Base-by-base conservation (phyloP, 768 basidiomycete species). In the Cantharellus cinnabarinus region DNA sequence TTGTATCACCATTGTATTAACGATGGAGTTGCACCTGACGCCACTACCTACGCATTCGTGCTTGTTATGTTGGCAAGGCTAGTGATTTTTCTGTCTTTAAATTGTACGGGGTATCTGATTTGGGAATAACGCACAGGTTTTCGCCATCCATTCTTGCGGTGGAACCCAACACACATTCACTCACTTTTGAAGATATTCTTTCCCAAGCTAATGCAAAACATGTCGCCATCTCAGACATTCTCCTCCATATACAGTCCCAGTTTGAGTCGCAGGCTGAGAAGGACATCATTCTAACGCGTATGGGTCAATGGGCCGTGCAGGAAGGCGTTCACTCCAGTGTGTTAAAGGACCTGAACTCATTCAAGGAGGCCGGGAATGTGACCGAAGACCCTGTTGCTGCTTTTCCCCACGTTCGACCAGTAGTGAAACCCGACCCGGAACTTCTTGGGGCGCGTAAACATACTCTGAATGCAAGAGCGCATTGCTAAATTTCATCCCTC, bases 31-130 rank as follows among this genome's bases (percentile, higher is more conserved):
- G 61, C 63, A 0, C 81, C 86, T 0, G 77, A 75, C 39, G 61
- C 78, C 1, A 68, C 73, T 52, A 82, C 85, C 4, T 89, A 84
- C 70, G 81, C 84, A 10, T 67, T 78, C 15, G 81, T 86, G 77
- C 72, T 89, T 7, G 69, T 78, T 40, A 72, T 77, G 1, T 77
- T 77, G 68, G 67, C 75, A 48, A 73, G 79, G 79, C 80, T 61
- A 61, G 75, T 65, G 44, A 14, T 3, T 59, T 5, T 29, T n/a
- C 41, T 37, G 41, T 42, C 42, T 57, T 44, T 60, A 54, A 57
- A 60, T 35, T 60, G 51, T 29, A 29, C 20, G 20, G 20, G 20
- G 20, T 29, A 29, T 29, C 20, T 29, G 20, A 29, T 29, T 29
- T 29, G 20, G 20, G 20, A 29, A 29, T 29, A 29, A 29, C 20